Evolutionary conservation across 305 asterid species (phyloP).

Genomic region (Caryopteris hybrid): DNA sequence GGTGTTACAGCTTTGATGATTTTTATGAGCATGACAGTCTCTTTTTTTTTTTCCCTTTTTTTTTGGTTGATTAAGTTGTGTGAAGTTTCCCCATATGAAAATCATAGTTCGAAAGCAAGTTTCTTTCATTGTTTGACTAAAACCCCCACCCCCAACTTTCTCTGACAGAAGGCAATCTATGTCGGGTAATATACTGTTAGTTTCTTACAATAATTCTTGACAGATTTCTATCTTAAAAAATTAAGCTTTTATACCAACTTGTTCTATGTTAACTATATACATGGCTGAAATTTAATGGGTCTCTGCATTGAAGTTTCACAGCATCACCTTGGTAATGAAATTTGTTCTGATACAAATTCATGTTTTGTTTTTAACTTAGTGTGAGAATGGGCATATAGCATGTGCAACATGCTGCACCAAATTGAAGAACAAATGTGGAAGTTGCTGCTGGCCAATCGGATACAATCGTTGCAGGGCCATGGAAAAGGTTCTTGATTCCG

Average conservation of each 20-base stretch:
- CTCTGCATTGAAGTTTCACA: not conserved
- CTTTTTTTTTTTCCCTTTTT: too few relatives aligned
- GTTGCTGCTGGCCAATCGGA: constrained; percentile 62
- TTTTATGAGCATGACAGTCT: too few relatives aligned
- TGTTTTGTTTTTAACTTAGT: constrained; percentile 21
- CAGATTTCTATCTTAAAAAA: not conserved
- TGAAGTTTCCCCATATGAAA: not conserved
- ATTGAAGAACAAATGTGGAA: constrained; percentile 50
- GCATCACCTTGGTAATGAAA: not conserved
- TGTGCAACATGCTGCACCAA: constrained; percentile 60
- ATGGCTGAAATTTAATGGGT: not conserved
- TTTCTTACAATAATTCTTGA: not conserved
- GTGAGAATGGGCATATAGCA: constrained; percentile 82
- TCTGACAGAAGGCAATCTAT: not conserved
- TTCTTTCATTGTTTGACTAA: not conserved
- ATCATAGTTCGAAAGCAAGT: not conserved
- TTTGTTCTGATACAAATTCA: constrained; percentile 1
- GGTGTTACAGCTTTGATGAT: not conserved
- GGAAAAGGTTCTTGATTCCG: constrained; percentile 66
- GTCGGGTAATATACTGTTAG: not conserved
- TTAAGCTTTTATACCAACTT: not conserved
- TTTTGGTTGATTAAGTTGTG: too few relatives aligned
- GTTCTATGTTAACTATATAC: not conserved
- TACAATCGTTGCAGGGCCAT: constrained; percentile 66
- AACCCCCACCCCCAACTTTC: not conserved